These are phyloP conservation scores for Croton setiger DNA, from an alignment of 441 rosid genomes.

Conservation along the genomic window DNA sequence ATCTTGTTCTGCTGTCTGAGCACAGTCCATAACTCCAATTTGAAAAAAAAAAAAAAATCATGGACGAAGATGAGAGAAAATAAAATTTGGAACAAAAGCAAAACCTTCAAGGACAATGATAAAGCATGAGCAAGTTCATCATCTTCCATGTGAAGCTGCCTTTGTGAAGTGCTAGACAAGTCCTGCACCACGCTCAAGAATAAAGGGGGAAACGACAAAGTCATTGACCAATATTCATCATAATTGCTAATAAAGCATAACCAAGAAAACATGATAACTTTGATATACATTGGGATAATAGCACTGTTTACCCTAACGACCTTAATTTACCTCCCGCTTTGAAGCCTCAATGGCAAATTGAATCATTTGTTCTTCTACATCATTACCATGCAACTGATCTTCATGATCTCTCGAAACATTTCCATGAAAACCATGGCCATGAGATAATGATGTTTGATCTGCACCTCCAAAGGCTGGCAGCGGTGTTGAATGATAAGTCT, in stretches of 20 bases:
- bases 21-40: conserved; percentile 22
- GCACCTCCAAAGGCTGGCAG: conserved; percentile 31
- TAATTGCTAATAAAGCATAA: background rate
- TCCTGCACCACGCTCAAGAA: conserved; percentile 34
- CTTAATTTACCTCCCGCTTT: conserved; percentile 44
- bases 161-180: conserved; percentile 31
- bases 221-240: conserved; percentile 8
- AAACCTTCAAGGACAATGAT: conserved; percentile 72
- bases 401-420: conserved; percentile 30
- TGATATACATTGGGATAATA: conserved; percentile 14
- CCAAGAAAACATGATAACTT: conserved; percentile 4
- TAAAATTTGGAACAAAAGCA: conserved; percentile 15
- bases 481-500: conserved; percentile 34
- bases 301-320: conserved; percentile 17
- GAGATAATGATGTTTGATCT: conserved; percentile 30
- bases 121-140: conserved; percentile 72
- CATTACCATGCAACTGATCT: conserved; percentile 26
- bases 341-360: conserved; percentile 82
- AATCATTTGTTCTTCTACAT: conserved; percentile 68
- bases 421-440: conserved; percentile 31
- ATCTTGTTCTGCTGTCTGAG: conserved; percentile 73
- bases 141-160: conserved; percentile 48
- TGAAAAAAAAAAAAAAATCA: conserved; percentile 28
- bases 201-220: background rate
- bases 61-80: conserved; percentile 12